A percentile compares a stretch with the other conserved stretches of the same genome.
These are phyloP conservation scores for Nidularia sp. DNA, from an alignment of 768 basidiomycete genomes.

Conservation along the genomic window DNA sequence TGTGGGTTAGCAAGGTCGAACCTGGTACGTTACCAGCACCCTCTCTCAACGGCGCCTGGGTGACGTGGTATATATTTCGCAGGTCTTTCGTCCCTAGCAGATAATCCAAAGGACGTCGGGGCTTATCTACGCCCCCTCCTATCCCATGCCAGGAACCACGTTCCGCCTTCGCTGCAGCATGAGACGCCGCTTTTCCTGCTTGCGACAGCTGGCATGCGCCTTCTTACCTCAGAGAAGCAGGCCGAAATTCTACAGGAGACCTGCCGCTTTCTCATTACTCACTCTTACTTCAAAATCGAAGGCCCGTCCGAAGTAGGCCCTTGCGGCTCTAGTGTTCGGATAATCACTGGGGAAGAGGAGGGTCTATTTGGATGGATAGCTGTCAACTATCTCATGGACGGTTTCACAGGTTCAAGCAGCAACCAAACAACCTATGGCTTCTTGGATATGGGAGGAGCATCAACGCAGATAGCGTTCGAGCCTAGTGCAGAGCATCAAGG, in stretches of 20 bases:
- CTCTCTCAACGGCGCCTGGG: not conserved
- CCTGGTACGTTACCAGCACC: constrained; percentile 62
- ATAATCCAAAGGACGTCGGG: constrained; percentile 65
- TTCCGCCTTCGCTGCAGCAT: constrained; percentile 82
- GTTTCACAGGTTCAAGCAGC: constrained; percentile 58
- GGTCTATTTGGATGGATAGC: constrained; percentile 99
- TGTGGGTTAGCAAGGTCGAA: constrained; percentile 90
- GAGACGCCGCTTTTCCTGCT: constrained; percentile 91
- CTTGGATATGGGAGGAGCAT: constrained; percentile 98
- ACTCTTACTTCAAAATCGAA: constrained; percentile 80
- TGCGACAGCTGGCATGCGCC: constrained; percentile 96
- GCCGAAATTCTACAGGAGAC: constrained; percentile 68
- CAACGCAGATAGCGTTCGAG: constrained; percentile 98
- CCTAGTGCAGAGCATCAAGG: constrained; percentile 59
- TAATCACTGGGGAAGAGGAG: constrained; percentile 98
- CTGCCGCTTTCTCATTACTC: constrained; percentile 69
- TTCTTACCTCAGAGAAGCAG: constrained; percentile 68
- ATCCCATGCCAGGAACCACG: constrained; percentile 72
- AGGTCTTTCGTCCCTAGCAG: constrained; percentile 87
- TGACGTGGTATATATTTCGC: not conserved
- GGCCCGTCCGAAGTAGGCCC: constrained; percentile 63
- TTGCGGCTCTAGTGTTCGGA: constrained; percentile 88
- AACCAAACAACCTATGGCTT: constrained; percentile 91
- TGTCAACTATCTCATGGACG: constrained; percentile 98
- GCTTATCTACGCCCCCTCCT: constrained; percentile 80